phyloP scores from a whole-genome alignment of 305 asterid genomes.

The Fraxinus angustifolia region DNA sequence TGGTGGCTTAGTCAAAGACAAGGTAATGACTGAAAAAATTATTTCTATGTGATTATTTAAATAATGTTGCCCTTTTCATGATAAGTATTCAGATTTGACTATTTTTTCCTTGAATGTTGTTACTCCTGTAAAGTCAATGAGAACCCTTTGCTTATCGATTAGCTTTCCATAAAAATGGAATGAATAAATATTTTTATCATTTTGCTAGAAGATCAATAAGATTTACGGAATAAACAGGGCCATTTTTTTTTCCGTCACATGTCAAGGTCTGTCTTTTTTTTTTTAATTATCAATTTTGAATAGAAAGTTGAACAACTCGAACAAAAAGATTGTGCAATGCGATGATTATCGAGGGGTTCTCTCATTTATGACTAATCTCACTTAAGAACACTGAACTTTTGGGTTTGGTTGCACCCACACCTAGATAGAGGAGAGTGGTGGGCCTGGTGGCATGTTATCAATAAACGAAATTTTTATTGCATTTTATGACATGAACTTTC shows the following conservation, averaged over 20 bases:
- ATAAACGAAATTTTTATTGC: background rate
- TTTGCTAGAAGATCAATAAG: background rate
- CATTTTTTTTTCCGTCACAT: background rate
- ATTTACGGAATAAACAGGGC: background rate
- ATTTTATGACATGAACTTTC: background rate
- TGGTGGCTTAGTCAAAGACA: slow-evolving; percentile 86
- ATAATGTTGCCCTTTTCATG: background rate
- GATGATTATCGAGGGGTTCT: background rate
- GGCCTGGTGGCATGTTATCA: background rate
- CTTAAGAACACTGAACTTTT: background rate
- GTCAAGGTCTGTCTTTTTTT: background rate
- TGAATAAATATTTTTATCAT: background rate
- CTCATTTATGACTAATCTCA: background rate
- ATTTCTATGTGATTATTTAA: background rate
- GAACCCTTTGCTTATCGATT: background rate
- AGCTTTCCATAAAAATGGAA: background rate
- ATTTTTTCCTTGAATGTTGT: background rate
- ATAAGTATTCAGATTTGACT: background rate
- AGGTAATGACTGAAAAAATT: slow-evolving; percentile 41
- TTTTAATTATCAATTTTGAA: background rate
- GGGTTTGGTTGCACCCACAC: background rate
- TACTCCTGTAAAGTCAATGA: background rate
- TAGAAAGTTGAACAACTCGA: background rate
- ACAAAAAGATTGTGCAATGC: background rate
- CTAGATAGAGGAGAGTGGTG: background rate